Percentiles rank a stretch among this genome's conserved stretches.
Evolutionary conservation across 768 basidiomycete genomes (phyloP).

Genomic region (Termitomyces sp.): DNA sequence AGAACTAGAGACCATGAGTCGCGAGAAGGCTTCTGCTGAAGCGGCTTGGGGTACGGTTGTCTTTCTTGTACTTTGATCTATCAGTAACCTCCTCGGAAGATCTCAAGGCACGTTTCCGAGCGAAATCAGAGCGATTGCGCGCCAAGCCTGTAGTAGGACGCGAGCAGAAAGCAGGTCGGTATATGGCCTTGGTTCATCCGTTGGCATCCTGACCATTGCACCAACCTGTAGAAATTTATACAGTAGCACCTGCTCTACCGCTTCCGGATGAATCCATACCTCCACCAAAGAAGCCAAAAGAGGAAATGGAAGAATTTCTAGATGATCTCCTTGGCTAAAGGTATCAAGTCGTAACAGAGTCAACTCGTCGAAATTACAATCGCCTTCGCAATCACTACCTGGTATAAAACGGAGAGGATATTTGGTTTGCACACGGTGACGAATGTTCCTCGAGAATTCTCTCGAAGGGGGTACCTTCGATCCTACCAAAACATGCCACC

Average conservation of each 20-base stretch:
- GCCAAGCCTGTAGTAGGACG: conserved; percentile 25
- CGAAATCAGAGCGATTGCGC: conserved; percentile 44
- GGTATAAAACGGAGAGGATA: conserved; percentile 22
- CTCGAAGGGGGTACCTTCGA: conserved; percentile 16
- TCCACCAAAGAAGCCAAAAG: conserved; percentile 37
- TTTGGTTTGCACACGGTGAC: conserved; percentile 18
- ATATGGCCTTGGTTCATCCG: not conserved
- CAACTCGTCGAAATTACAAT: not conserved
- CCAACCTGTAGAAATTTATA: conserved; percentile 2
- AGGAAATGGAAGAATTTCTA: conserved; percentile 65
- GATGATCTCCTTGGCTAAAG: conserved; percentile 49
- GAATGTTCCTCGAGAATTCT: conserved; percentile 22
- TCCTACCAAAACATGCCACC: conserved; percentile 8
- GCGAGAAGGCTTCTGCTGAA: conserved; percentile 70
- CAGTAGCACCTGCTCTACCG: conserved; percentile 19
- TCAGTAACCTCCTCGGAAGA: conserved; percentile 28
- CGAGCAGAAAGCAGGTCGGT: conserved; percentile 33
- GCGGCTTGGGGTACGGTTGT: conserved; percentile 58
- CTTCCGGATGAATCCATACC: conserved; percentile 18
- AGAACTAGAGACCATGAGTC: conserved; percentile 55
- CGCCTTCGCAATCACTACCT: conserved; percentile 1
- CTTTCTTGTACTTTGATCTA: not conserved
- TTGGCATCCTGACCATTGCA: not conserved
- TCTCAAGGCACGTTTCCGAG: conserved; percentile 51
- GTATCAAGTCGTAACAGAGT: not conserved